Evolutionary conservation across 108 stramenopile genomes (phyloP), one percentile per base, ranked within the genome.

Genomic region (Craspedostauros australis): DNA sequence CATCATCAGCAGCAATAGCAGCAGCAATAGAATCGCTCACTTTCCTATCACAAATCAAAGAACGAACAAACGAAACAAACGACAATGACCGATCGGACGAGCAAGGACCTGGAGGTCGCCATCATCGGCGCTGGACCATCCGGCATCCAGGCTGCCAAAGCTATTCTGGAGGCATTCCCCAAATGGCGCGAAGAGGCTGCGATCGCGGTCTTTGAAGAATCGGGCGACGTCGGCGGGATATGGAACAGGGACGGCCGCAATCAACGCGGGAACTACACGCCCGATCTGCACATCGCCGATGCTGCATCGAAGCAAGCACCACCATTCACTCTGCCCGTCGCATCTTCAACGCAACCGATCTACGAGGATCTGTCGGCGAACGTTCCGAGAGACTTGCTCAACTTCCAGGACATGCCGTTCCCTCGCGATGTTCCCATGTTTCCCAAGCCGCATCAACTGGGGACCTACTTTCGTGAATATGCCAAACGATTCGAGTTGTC

Each of bases 361-460:
- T 45, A 45, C 44, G 44, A 45, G 14, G 23, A 45, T 11, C 23
- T 45, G n/a, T n/a, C 11, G 44, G 44, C 44, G 11, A 45, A 45
- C 23, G 9, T 25, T 45, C 44, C 44, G 11, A 45, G n/a, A 25
- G 44, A 45, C n/a, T 23, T 45, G 44, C 9, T 14, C 11, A 11
- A 8, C 23, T 45, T 45, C 14, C 14, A 12, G 18, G 44, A 14
- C 44, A 12, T 11, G 8, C 11, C 9, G 11, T 36, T 36, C 12
- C 11, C 9, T 12, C 11, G 9, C 11, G 34, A 9, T 8, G 34
- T 36, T 12, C 12, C 34, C 34, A 36, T 36, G 34, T 36, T 36
- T 12, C 34, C 34, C 34, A 36, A 36, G 34, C 11, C 34, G 12
- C 12, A 9, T 12, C 9, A 9, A 11, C 34, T 36, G 34, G 34